Percentiles rank a stretch among this genome's conserved stretches.
phyloP scores from a whole-genome alignment of 306 rosid species.

The Rosa lucieae region DNA sequence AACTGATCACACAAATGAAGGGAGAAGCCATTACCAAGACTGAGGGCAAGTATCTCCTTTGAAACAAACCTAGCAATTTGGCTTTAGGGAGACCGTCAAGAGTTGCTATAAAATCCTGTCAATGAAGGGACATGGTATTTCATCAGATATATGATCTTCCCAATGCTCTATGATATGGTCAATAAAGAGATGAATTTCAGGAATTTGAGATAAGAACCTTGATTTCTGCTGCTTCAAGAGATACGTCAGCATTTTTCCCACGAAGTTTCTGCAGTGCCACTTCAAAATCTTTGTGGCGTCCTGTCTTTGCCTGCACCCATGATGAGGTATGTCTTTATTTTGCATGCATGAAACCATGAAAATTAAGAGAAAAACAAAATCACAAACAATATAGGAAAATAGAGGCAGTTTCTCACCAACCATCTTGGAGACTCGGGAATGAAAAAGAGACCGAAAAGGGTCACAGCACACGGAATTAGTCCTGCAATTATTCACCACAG shows the following conservation, averaged over 20 bases:
- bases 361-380: neutral
- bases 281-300: constrained; percentile 58
- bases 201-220: constrained; percentile 48
- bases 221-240: constrained; percentile 77
- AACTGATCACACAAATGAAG: neutral
- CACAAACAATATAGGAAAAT: neutral
- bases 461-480: constrained; percentile 67
- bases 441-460: constrained; percentile 76
- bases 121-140: constrained; percentile 9
- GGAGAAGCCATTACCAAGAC: constrained; percentile 45
- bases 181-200: constrained; percentile 2
- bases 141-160: constrained; percentile 10
- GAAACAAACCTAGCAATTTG: constrained; percentile 63
- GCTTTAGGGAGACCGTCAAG: constrained; percentile 73
- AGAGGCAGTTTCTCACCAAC: constrained; percentile 54
- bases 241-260: constrained; percentile 69
- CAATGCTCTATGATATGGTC: neutral
- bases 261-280: constrained; percentile 92
- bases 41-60: constrained; percentile 67
- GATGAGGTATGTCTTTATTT: constrained; percentile 7
- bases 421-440: constrained; percentile 99
- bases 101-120: constrained; percentile 69
- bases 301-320: constrained; percentile 64
- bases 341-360: neutral
- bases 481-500: constrained; percentile 47